Percentiles rank a stretch among this genome's conserved stretches.
These are phyloP conservation scores for Cylindrotheca closterium DNA, from an alignment of 108 stramenopile species.

Conservation along the genomic window DNA sequence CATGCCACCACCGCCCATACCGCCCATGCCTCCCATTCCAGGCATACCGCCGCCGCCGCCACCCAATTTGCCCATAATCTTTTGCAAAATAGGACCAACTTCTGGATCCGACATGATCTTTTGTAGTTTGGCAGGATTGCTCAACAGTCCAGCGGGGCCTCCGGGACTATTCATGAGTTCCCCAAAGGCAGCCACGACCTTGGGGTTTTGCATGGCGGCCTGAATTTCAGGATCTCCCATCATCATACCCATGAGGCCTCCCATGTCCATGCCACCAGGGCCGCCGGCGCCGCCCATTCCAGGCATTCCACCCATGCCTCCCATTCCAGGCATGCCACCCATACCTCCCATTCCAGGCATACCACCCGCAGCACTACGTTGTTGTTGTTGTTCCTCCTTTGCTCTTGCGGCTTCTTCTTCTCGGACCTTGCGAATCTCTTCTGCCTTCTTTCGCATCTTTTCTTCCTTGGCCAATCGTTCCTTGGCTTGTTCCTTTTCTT, in stretches of 20 bases:
- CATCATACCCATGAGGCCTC: conserved; percentile 28
- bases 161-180: conserved; percentile 76
- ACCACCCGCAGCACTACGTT: conserved; percentile 31
- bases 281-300: conserved; percentile 40
- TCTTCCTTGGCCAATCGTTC: conserved; percentile 66
- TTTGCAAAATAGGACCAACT: conserved; percentile 84
- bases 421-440: conserved; percentile 72
- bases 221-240: conserved; percentile 79
- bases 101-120: conserved; percentile 90
- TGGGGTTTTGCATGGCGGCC: conserved; percentile 85
- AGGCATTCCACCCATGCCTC: conserved; percentile 31
- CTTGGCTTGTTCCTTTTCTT: conserved; percentile 59
- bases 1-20: conserved; percentile 6
- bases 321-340: conserved; percentile 50
- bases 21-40: conserved; percentile 34
- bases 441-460: conserved; percentile 68
- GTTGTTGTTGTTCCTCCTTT: conserved; percentile 12
- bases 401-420: conserved; percentile 51
- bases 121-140: conserved; percentile 80
- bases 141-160: conserved; percentile 73
- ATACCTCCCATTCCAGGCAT: conserved; percentile 61
- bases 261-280: conserved; percentile 63
- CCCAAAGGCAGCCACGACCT: conserved; percentile 75
- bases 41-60: conserved; percentile 41
- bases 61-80: conserved; percentile 78